Evolutionary conservation across 192 early-diverging fungal genomes (phyloP).

Genomic region (Linderina pennispora): DNA sequence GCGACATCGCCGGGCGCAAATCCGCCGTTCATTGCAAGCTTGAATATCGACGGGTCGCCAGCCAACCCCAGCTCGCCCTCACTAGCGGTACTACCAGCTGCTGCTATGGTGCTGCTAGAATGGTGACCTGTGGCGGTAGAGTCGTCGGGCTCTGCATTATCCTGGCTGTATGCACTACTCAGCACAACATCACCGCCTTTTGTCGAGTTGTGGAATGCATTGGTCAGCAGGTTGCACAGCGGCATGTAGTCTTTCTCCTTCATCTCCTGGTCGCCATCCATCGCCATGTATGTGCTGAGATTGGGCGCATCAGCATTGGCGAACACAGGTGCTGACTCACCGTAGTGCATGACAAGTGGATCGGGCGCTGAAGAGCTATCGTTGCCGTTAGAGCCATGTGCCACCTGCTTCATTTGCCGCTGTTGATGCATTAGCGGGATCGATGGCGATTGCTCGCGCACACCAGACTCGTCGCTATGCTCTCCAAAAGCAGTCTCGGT

Average conservation of each 20-base stretch:
- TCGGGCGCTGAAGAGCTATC: no score
- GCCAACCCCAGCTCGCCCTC: no score
- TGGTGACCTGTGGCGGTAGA: no score
- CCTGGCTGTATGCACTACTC: no score
- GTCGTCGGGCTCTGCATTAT: no score
- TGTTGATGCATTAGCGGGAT: conserved; percentile 15
- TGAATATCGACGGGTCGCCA: conserved; percentile 6
- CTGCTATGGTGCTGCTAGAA: no score
- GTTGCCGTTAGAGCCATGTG: no score
- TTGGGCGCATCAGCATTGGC: no score
- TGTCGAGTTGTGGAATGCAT: neutral
- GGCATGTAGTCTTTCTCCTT: neutral
- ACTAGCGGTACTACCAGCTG: no score
- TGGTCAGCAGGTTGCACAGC: neutral
- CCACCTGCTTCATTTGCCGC: conserved; percentile 3
- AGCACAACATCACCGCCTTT: neutral
- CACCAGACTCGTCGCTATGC: conserved; percentile 5
- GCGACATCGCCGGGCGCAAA: conserved; percentile 7
- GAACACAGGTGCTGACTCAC: no score
- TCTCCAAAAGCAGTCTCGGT: neutral
- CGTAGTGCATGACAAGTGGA: no score
- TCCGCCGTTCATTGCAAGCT: conserved; percentile 2
- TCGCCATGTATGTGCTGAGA: no score
- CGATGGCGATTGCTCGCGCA: conserved; percentile 21
- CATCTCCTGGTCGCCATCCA: neutral